Conservation (phyloP, 23 red algal genomes). For the Gracilaria domingensis region DNA sequence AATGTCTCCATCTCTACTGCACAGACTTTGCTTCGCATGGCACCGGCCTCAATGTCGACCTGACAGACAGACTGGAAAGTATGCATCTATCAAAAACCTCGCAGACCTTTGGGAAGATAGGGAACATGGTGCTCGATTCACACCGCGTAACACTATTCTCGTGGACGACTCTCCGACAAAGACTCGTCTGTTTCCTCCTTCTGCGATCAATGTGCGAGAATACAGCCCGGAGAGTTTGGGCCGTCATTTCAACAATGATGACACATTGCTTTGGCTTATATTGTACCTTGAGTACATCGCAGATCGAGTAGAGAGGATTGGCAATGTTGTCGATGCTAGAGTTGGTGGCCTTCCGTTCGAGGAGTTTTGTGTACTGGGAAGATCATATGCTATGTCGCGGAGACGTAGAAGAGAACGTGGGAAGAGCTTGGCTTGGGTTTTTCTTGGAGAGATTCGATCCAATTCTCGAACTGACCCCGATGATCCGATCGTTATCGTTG, state of each 20-base stretch:
- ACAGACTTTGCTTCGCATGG: constrained; percentile 19
- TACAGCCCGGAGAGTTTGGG: constrained; percentile 16
- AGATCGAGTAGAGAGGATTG: not conserved
- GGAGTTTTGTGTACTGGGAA: not conserved
- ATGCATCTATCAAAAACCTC: constrained; percentile 34
- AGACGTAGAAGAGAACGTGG: not conserved
- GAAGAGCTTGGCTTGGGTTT: not conserved
- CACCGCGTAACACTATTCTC: constrained; percentile 16
- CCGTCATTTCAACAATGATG: constrained; percentile 12
- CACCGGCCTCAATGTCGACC: constrained; percentile 25
- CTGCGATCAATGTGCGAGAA: constrained; percentile 20
- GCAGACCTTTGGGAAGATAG: constrained; percentile 31
- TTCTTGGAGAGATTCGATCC: not conserved
- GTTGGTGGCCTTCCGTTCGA: not conserved
- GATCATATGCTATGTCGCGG: not conserved
- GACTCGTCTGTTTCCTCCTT: constrained; percentile 31
- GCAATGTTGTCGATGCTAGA: not conserved
- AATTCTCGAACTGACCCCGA: not conserved
- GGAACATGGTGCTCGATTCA: constrained; percentile 9
- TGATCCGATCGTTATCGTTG: not conserved
- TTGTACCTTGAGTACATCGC: constrained; percentile 42
- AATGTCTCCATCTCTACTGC: not conserved
- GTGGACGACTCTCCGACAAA: constrained; percentile 38
- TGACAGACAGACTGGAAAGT: not conserved
- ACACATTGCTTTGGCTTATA: constrained; percentile 42